Evolutionary conservation across 192 early-diverging fungal species (phyloP).

Genomic region (Coemansia sp.): DNA sequence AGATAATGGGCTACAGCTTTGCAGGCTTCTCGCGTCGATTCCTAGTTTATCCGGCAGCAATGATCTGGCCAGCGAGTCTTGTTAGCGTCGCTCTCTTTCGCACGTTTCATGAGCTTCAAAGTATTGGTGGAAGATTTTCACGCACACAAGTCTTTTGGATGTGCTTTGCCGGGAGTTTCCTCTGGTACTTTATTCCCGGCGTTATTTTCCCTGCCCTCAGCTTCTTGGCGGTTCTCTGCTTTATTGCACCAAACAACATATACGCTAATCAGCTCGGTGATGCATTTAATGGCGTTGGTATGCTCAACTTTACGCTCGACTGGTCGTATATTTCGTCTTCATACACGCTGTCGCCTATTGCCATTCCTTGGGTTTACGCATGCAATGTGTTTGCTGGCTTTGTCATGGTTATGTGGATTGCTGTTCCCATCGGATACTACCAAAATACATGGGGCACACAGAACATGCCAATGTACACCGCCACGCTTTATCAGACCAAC

Average conservation of each 20-base stretch:
- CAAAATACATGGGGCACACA: conserved; percentile 59
- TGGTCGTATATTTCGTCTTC: conserved; percentile 70
- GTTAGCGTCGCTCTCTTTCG: conserved; percentile 76
- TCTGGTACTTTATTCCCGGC: conserved; percentile 65
- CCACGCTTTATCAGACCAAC: conserved; percentile 60
- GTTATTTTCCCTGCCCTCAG: conserved; percentile 69
- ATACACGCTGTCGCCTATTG: conserved; percentile 60
- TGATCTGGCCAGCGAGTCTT: conserved; percentile 87
- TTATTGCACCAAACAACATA: conserved; percentile 47
- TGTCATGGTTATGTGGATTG: conserved; percentile 69
- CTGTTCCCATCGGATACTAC: conserved; percentile 70
- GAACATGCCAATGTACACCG: conserved; percentile 54
- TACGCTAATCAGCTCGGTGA: conserved; percentile 56
- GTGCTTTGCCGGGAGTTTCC: conserved; percentile 49
- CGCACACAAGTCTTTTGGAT: conserved; percentile 58
- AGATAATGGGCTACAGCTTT: conserved; percentile 68
- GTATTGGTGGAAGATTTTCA: conserved; percentile 52
- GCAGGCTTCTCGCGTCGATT: conserved; percentile 75
- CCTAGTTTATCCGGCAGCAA: conserved; percentile 79
- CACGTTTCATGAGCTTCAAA: conserved; percentile 71
- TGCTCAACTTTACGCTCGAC: conserved; percentile 72
- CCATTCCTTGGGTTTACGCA: conserved; percentile 69
- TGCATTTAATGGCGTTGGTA: conserved; percentile 63
- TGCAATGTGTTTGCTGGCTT: conserved; percentile 70
- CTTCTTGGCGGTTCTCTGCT: conserved; percentile 67